phyloP scores from a whole-genome alignment of 495 filamentous ascomycete species.

The Annulohypoxylon stygium region DNA sequence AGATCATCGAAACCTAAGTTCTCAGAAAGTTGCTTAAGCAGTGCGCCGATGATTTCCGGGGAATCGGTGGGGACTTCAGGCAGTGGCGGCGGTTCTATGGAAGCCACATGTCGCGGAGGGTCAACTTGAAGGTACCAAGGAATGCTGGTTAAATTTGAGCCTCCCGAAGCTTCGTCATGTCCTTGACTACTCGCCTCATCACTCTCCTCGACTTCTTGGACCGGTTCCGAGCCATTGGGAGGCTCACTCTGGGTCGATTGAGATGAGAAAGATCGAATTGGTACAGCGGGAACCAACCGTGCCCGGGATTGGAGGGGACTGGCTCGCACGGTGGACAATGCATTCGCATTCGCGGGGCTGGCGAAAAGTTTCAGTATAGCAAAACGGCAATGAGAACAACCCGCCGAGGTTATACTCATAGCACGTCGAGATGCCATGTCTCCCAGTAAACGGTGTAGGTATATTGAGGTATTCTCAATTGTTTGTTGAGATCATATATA shows the following conservation, averaged over 20 bases:
- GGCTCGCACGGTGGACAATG: constrained; percentile 25
- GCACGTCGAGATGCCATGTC: constrained; percentile 41
- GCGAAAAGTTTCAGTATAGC: constrained; percentile 46
- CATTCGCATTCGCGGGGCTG: constrained; percentile 26
- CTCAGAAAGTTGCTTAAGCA: constrained; percentile 83
- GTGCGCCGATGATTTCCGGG: constrained; percentile 75
- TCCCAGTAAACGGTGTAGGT: background rate
- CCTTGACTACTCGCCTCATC: background rate
- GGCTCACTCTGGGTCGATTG: constrained; percentile 22
- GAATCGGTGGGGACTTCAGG: constrained; percentile 81
- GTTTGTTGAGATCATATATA: constrained; percentile 25
- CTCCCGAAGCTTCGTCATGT: constrained; percentile 10
- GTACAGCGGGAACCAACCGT: background rate
- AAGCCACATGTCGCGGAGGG: constrained; percentile 61
- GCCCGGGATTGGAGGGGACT: constrained; percentile 19
- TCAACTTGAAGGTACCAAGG: constrained; percentile 94
- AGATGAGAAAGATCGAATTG: constrained; percentile 47
- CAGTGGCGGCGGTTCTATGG: constrained; percentile 73
- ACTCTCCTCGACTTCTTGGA: background rate
- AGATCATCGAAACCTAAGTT: constrained; percentile 87
- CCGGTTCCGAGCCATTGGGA: background rate
- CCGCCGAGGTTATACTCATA: constrained; percentile 30
- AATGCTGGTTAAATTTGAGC: constrained; percentile 21
- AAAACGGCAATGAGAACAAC: constrained; percentile 50
- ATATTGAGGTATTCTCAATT: background rate